phyloP scores from a whole-genome alignment of 139 green algal genomes.

The Bryopsis sp. region DNA sequence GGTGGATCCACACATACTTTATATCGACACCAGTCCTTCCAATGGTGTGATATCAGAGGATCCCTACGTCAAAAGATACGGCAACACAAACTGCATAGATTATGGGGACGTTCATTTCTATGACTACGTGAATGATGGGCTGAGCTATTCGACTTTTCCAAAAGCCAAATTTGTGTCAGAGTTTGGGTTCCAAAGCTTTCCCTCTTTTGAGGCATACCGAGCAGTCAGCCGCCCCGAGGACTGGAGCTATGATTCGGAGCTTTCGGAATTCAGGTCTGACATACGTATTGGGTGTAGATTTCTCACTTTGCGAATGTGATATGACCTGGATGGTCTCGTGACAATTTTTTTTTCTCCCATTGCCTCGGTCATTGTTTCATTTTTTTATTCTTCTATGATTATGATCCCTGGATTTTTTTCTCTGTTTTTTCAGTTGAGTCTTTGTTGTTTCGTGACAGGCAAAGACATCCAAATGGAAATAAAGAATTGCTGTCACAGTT shows the following conservation, averaged over 20 bases:
- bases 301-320: neutral
- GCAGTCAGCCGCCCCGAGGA: constrained; percentile 29
- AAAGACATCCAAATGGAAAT: constrained; percentile 55
- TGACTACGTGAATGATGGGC: constrained; percentile 33
- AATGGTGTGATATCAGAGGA: constrained; percentile 26
- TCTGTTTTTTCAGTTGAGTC: neutral
- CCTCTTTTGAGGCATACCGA: constrained; percentile 34
- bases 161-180: constrained; percentile 54
- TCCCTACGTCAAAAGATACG: constrained; percentile 49
- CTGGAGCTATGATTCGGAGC: constrained; percentile 27
- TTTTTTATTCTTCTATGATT: neutral
- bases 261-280: constrained; percentile 35
- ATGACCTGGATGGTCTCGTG: neutral
- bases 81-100: constrained; percentile 10
- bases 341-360: neutral
- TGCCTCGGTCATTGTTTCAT: neutral
- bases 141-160: constrained; percentile 28
- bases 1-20: constrained; percentile 40
- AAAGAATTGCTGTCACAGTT: constrained; percentile 49
- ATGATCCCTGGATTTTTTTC: too few relatives aligned
- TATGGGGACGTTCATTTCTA: constrained; percentile 74
- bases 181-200: constrained; percentile 51
- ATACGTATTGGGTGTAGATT: neutral
- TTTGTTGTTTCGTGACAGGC: constrained; percentile 31
- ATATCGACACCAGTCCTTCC: constrained; percentile 61